Base-by-base conservation (phyloP, 345 rosid genomes). In the Bruguiera parviflora region DNA sequence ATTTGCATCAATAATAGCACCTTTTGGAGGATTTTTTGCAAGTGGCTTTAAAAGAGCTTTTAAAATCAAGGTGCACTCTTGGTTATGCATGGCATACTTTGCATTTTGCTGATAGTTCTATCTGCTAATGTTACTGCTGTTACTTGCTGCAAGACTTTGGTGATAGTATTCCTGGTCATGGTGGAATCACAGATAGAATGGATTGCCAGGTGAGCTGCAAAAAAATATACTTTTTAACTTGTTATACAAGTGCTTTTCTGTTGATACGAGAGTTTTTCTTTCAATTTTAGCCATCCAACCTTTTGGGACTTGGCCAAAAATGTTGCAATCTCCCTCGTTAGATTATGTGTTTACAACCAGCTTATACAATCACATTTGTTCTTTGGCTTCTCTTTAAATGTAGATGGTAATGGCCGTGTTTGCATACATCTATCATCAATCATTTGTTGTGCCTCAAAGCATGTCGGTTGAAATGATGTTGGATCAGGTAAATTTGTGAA, bases 151-250 rank as follows among this genome's bases (percentile, higher is more conserved):
- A 95, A 97, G 99, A 95, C 78, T 95, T 95, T 78, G 97, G 99
- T 64, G 99, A 95, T 79, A 95, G 99, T 71, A 95, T 95, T 73
- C 97, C 99, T n/a, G 99, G 99, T 62, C 99, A 95, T 81, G 99
- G 97, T 63, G 97, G 99, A 53, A 89, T 95, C 69, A 95, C 99
- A 6, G 99, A 95, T 80, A 82, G 99, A 84, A 95, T 95, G 99
- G 99, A 95, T 75, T 95, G 97, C 67, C 96, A 95, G 93, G 99
- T 95, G 75, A 84, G 77, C 64, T 65, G 11, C 19, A 31, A 16
- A 24, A 49, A 46, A 52, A 5, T 28, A 19, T 46, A 43, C 9
- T 29, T 22, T 53, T 62, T 21, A 11, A 25, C 28, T 55, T 22
- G 29, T 55, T 22, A 55, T 22, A 55, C 15, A 39, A 11, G 46